phyloP scores from a whole-genome alignment of 352 stramenopile genomes.

The Globisporangium orthogonon region DNA sequence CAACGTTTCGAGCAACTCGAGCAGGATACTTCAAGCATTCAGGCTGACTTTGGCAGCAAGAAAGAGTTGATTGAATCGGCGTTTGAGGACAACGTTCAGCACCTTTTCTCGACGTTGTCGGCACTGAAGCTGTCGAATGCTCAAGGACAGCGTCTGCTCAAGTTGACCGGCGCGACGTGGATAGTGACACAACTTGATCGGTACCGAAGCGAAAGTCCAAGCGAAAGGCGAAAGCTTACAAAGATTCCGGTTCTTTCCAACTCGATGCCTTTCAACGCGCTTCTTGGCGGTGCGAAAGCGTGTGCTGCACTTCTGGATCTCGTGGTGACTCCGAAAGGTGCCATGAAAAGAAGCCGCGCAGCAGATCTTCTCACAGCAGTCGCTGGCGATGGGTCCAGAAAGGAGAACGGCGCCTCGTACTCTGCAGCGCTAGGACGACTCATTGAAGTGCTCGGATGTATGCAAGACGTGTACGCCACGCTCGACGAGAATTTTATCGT shows the following conservation, averaged over 20 bases:
- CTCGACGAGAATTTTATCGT: not conserved
- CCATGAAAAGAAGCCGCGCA: conserved; percentile 37
- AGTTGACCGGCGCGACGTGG: conserved; percentile 39
- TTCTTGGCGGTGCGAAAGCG: conserved; percentile 19
- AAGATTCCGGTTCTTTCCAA: conserved; percentile 1
- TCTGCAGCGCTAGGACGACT: not conserved
- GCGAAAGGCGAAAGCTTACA: not conserved
- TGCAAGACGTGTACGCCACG: not conserved
- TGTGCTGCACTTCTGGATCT: conserved; percentile 29
- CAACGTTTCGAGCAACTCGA: conserved; percentile 5
- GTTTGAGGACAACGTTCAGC: conserved; percentile 11
- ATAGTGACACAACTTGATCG: conserved; percentile 15
- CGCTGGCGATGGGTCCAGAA: conserved; percentile 2
- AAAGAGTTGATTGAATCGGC: not conserved
- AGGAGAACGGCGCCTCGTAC: not conserved
- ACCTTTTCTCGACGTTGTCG: conserved; percentile 15
- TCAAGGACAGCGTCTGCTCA: conserved; percentile 45
- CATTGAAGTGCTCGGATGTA: not conserved
- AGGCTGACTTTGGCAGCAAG: not conserved
- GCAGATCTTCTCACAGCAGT: conserved; percentile 14
- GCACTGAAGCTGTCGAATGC: conserved; percentile 54
- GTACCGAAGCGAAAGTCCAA: not conserved
- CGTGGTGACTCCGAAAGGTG: conserved; percentile 40
- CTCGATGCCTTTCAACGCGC: conserved; percentile 13
- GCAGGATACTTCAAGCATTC: not conserved